Evolutionary conservation across 805 yeast genomes (phyloP), one percentile per base, ranked within the genome.

Genomic region (Candida loeiensis): DNA sequence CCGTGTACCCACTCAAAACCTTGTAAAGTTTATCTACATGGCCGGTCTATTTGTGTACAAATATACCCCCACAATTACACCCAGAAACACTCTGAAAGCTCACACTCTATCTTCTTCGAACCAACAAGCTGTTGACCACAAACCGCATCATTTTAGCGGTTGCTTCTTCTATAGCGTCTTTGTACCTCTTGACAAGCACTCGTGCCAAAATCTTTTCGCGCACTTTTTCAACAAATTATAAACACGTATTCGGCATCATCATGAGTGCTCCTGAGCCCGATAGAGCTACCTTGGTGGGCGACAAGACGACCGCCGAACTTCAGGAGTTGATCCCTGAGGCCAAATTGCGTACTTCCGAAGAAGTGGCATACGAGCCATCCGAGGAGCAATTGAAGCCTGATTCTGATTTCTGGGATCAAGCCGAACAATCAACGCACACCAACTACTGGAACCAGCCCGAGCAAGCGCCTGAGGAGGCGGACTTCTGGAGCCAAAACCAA

Each of bases 271-370:
- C 40, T 12, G 36, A 31, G 15, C 36, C 30, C 21, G 49, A 46
- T 20, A 47, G 50, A 13, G 20, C 36, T 16, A 50, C 51, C 8
- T 44, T 51, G 33, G 34, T 48, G 6, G 48, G 39, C 17, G 50
- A 44, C 24, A 42, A 48, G 28, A 43, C 44, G 9, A 38, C 44
- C 2, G 47, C 48, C n/a, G 48, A 50, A 19, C 36, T 51, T 12
- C 50, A 48, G 34, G 47, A 44, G 30, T 48, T 40, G 11, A 45
- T 50, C 12, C 53, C 55, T 7, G 47, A 48, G 17, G 20, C 27
- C 4, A 31, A 33, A 14, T 6, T 24, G 19, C 30, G 19, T 9
- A 19, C 18, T 22, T 26, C 22, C 2, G 26, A 11, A 8, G 26
- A 14, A 20, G 17, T 26, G 6, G 39, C 28, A 21, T 41, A 32